Base-by-base conservation (phyloP, 176 grass and related monocot species). In the Triticum monococcum region DNA sequence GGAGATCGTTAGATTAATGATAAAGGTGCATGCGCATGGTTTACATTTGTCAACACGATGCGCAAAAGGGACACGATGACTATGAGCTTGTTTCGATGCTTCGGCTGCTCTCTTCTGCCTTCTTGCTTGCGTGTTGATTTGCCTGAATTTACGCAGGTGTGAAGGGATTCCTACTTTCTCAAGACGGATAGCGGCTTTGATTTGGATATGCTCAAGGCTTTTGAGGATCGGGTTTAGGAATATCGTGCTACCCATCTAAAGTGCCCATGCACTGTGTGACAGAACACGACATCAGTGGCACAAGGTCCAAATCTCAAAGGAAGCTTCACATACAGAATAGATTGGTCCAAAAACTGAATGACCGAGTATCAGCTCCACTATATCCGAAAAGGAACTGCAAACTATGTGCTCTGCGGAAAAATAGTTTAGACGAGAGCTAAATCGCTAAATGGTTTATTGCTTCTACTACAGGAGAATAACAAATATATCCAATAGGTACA, bases 401-500 rank as follows among this genome's bases (percentile, higher is more conserved):
- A 48, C 20, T 0, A 24, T 1, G 12, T 43, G 22, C 17, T 73
- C 41, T 14, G 20, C 46, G n/a, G 35, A 80, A 54, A 54, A 18
- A 54, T 54, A 54, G 50, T 18, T 18, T 16, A 50, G 17, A 78
- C 68, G 6, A 28, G 48, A 0, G 36, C 85, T 75, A 80, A 38
- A 76, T 80, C 1, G 17, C 46, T 17, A 54, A 56, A 64, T 2
- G 2, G 68, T 70, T 85, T 85, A 77, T 66, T 87, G 23, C 59
- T 52, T 84, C 62, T 80, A 79, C 62, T 80, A 79, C 80, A 31
- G 26, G 52, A 78, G 73, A 85, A 89, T 18, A 70, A 80, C 70
- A 83, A 83, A 75, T 83, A 77, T 75, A 84, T 35, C 41, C 41
- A 40, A 40, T 77, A 72, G 9, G 68, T 87, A 88, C 81, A 91